Conservation (phyloP, 2,329 filamentous ascomycete species). For the Calonectria hawksworthii region DNA sequence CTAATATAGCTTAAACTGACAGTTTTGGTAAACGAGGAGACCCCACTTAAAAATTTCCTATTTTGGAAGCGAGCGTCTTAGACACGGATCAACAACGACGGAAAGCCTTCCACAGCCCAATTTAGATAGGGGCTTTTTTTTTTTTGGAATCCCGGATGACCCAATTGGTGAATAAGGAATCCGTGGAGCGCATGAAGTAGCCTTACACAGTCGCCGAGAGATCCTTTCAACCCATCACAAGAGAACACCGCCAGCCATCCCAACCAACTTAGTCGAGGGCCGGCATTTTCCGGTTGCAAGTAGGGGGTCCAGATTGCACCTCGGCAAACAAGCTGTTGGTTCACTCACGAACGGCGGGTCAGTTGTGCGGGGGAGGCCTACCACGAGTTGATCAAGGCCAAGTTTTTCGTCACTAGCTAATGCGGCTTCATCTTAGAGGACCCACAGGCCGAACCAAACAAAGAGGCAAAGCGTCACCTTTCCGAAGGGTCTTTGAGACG, state of each 20-base stretch:
- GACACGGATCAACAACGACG: not conserved
- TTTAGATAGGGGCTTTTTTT: not conserved
- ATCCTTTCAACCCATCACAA: not conserved
- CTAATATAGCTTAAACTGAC: not conserved
- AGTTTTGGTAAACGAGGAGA: slow-evolving; percentile 4
- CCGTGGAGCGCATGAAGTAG: not conserved
- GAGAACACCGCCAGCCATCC: not conserved
- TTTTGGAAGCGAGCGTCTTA: not conserved
- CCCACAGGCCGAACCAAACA: not conserved
- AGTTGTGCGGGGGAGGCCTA: not conserved
- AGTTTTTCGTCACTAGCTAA: not conserved
- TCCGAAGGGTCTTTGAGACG: not conserved
- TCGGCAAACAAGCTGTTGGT: not conserved
- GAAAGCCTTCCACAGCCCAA: not conserved
- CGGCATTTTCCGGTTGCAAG: not conserved
- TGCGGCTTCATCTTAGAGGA: not conserved
- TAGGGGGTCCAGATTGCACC: not conserved
- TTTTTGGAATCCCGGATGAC: not conserved
- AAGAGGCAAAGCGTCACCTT: not conserved
- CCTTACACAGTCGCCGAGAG: not conserved
- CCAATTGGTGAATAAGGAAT: not conserved
- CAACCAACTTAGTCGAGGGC: not conserved
- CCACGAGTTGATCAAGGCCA: not conserved
- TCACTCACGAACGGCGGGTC: not conserved
- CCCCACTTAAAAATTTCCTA: not conserved